Evolutionary conservation across 306 rosid species (phyloP).

Genomic region (Acacia melanoxylon): DNA sequence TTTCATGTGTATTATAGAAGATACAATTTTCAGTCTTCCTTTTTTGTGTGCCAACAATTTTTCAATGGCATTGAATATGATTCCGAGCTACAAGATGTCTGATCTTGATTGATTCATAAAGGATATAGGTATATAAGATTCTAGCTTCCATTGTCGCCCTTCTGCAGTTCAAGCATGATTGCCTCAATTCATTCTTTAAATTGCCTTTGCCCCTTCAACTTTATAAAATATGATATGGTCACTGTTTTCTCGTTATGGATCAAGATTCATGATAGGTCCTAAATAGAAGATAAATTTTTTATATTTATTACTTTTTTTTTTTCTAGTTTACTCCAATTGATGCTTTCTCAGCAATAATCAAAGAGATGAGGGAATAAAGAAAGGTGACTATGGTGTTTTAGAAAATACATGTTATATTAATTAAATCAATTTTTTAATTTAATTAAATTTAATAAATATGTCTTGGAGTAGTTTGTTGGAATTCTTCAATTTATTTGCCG

Average conservation of each 20-base stretch:
- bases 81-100: not conserved
- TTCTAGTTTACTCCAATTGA: too few relatives aligned
- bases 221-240: not conserved
- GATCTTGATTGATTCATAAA: not conserved
- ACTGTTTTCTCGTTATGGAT: not conserved
- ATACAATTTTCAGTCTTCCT: not conserved
- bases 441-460: too few relatives aligned
- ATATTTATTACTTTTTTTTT: too few relatives aligned
- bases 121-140: not conserved
- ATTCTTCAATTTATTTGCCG: too few relatives aligned
- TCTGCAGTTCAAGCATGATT: too few relatives aligned
- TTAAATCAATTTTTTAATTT: too few relatives aligned
- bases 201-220: not conserved
- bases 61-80: not conserved
- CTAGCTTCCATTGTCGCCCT: not conserved
- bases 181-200: not conserved
- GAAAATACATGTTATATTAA: too few relatives aligned
- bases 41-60: not conserved
- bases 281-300: too few relatives aligned
- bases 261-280: too few relatives aligned
- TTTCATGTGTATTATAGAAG: not conserved
- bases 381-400: too few relatives aligned
- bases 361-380: too few relatives aligned
- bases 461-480: not conserved
- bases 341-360: too few relatives aligned